A percentile compares a stretch with the other conserved stretches of the same genome.
These are phyloP conservation scores for Theileria orientalis DNA, from an alignment of 169 alveolate species.

Conservation along the genomic window DNA sequence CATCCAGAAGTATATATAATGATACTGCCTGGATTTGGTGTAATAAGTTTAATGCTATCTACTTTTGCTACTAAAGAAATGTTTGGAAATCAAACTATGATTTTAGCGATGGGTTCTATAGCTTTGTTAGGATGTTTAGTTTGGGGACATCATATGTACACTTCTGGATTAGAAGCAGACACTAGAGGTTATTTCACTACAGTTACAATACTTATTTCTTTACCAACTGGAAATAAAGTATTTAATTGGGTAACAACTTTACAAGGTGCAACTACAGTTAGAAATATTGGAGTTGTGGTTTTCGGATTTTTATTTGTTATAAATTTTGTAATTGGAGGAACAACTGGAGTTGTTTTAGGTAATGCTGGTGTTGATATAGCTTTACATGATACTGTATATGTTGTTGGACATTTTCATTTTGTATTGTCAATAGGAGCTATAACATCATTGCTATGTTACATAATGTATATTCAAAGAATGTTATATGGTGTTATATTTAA, in stretches of 20 bases:
- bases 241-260: conserved; percentile 74
- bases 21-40: conserved; percentile 72
- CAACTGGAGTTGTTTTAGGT: conserved; percentile 79
- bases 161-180: conserved; percentile 76
- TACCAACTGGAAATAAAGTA: conserved; percentile 75
- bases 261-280: conserved; percentile 28
- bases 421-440: conserved; percentile 77
- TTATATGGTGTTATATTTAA: conserved; percentile 49
- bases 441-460: conserved; percentile 33
- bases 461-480: conserved; percentile 58
- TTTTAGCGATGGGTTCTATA: conserved; percentile 79
- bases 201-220: conserved; percentile 67
- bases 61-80: conserved; percentile 56
- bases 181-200: conserved; percentile 75
- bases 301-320: conserved; percentile 66
- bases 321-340: conserved; percentile 75
- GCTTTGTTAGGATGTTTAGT: conserved; percentile 78
- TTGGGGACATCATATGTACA: conserved; percentile 81
- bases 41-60: conserved; percentile 66
- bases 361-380: conserved; percentile 77
- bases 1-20: conserved; percentile 78
- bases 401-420: conserved; percentile 78
- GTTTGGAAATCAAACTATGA: conserved; percentile 76
- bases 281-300: conserved; percentile 37
- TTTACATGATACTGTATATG: conserved; percentile 74